Evolutionary conservation across 768 basidiomycete genomes (phyloP), one percentile per base, ranked within the genome.

Genomic region (Lactarius hengduanensis): DNA sequence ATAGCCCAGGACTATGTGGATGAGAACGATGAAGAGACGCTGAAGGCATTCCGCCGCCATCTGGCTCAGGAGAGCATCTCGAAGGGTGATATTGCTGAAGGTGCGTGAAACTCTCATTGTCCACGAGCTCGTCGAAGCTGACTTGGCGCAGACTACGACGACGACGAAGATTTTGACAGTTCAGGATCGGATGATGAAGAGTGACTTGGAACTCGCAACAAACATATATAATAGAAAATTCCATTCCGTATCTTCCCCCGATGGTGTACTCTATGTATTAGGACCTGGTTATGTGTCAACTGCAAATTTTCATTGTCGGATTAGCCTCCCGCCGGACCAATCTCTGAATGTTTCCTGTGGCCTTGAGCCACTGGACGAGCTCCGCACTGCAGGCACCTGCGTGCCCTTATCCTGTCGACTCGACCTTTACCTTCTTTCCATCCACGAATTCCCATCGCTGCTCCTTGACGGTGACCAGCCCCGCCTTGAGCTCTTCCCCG

Each of bases 381-480:
- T 75, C 75, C 11, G 69, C 66, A 18, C 76, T n/a, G 74, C 64
- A 70, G 73, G 26, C n/a, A 74, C 82, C 63, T 86, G 82, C 34
- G 83, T 73, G 53, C 78, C 78, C 72, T 85, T 80, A 61, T 86
- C 82, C 18, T n/a, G 74, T 74, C 11, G 78, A 82, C 61, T 78
- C 76, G 64, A 86, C 79, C 74, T 84, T 85, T 53, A 73, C 80
- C 78, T 90, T 92, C 78, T 85, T 83, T 47, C 89, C 91, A 43
- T 88, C 86, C 13, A 86, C 80, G 28, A 91, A 72, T 72, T 90
- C 84, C 91, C 91, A 93, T 59, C 78, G 83, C 76, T 98, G 96
- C 76, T 96, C 89, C 79, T 98, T 98, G 64, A 99, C 91, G 43
- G 88, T 85, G 36, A 97, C 94, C 45, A 90, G 78, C 4, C 96